Conservation (phyloP, 225 moss, liverwort and hornwort genomes). For the Physcomitrium patens region DNA sequence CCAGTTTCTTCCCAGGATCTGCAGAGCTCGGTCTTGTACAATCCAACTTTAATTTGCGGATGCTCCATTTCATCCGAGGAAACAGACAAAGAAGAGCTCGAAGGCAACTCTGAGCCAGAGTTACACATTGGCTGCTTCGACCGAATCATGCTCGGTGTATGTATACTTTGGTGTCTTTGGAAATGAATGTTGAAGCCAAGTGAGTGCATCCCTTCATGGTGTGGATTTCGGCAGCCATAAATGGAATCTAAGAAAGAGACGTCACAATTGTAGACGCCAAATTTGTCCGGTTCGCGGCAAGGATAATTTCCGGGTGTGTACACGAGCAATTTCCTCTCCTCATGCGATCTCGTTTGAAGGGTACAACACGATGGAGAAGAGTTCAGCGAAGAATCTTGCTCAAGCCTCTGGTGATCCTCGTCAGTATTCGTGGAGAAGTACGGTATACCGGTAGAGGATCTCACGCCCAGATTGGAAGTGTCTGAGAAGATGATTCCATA, state of each 20-base stretch:
- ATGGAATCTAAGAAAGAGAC: conserved; percentile 24
- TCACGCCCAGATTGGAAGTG: conserved; percentile 29
- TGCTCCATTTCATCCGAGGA: conserved; percentile 56
- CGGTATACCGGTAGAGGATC: conserved; percentile 29
- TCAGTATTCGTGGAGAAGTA: conserved; percentile 31
- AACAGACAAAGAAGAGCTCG: conserved; percentile 47
- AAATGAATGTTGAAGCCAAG: conserved; percentile 31
- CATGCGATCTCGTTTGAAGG: conserved; percentile 24
- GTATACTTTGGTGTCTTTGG: conserved; percentile 31
- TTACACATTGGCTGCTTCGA: conserved; percentile 30
- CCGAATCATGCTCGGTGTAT: conserved; percentile 30
- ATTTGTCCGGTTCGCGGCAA: conserved; percentile 21
- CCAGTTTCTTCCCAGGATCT: conserved; percentile 73
- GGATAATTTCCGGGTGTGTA: conserved; percentile 25
- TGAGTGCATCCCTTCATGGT: conserved; percentile 26
- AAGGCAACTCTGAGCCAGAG: conserved; percentile 35
- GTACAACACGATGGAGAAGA: conserved; percentile 30
- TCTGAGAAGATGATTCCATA: conserved; percentile 30
- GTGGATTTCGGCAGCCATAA: conserved; percentile 19
- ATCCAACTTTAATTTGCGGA: conserved; percentile 50
- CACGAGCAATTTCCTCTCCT: conserved; percentile 30
- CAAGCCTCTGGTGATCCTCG: conserved; percentile 26
- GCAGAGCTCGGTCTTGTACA: conserved; percentile 72
- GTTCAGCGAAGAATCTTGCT: conserved; percentile 29
- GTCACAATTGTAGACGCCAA: conserved; percentile 19